Base-by-base conservation (phyloP, 176 grass and related monocot species). In the Juncus effusus region DNA sequence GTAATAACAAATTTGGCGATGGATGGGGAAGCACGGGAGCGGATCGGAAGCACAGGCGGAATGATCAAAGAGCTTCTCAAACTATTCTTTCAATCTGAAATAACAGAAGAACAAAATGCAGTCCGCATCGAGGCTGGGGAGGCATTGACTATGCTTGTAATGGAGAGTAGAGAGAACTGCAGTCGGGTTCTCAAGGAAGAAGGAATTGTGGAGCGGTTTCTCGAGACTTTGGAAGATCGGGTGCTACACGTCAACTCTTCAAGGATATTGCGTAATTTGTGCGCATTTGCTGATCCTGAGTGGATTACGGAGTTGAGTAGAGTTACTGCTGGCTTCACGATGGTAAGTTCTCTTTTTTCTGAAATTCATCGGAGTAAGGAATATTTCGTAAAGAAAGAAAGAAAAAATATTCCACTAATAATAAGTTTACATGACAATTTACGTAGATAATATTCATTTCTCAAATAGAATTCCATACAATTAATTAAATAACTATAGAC, bases 131-230 rank as follows among this genome's bases (percentile, higher is more conserved):
- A 96, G 65, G 87, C 82, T 53, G 82, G 87, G 10, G 84, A 96
- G 84, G 81, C 92, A 12, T 64, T 96, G 28, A 69, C 87, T 16
- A 88, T 96, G 82, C 84, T 96, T 10, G 82, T 83, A 2, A 55
- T 91, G 15, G 82, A 96, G 13, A 91, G 71, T 77, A 60, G 47
- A 60, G 63, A 14, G 72, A 96, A 85, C 59, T 95, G 90, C 66
- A 10, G 16, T 3, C 72, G 70, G 52, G 83, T 95, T 4, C 78
- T 89, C 15, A 82, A 64, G 77, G 68, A 75, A 2, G 16, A 7
- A 42, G 57, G 69, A 19, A 74, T 75, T 3, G 40, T 90, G 3
- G 70, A 51, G 12, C 76, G 54, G 14, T 72, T 90, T 10, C 57
- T 84, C 2, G 66, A 59, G 74, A 74, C 82, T 12, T 4, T 95